Evolutionary conservation across 495 filamentous ascomycete genomes (phyloP).

Genomic region (Xylaria telfairii): DNA sequence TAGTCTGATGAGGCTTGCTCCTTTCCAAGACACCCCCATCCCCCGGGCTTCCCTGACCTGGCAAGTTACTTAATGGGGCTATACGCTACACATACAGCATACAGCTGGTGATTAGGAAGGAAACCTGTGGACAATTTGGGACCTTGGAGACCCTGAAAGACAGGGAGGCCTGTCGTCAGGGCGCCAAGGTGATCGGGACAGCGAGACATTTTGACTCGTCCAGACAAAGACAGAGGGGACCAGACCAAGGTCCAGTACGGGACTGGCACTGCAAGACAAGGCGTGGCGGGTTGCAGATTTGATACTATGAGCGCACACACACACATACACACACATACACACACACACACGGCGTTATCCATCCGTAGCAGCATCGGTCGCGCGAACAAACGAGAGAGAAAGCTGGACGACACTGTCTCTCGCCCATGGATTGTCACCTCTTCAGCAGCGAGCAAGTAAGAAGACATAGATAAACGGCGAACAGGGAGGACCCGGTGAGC

Average conservation of each 20-base stretch:
- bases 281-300: constrained; percentile 26
- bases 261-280: constrained; percentile 22
- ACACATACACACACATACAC: too few relatives aligned
- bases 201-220: constrained; percentile 27
- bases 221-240: constrained; percentile 19
- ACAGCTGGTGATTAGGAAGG: constrained; percentile 18
- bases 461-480: constrained; percentile 17
- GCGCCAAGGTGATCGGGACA: constrained; percentile 25
- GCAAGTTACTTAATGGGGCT: constrained; percentile 28
- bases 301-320: background rate
- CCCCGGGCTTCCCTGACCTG: constrained; percentile 18
- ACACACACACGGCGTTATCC: constrained; percentile 15
- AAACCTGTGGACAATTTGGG: constrained; percentile 18
- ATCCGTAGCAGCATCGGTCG: constrained; percentile 4
- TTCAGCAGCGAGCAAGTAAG: constrained; percentile 10
- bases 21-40: constrained; percentile 20
- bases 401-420: constrained; percentile 7
- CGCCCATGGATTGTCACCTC: constrained; percentile 9
- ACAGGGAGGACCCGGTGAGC: constrained; percentile 25
- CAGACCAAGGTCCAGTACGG: constrained; percentile 14
- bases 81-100: constrained; percentile 24
- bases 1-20: constrained; percentile 30
- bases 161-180: constrained; percentile 20
- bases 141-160: constrained; percentile 13
- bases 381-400: background rate